Evolutionary conservation across 768 basidiomycete genomes (phyloP), one percentile per base, ranked within the genome.

Genomic region (Mycena latifolia): DNA sequence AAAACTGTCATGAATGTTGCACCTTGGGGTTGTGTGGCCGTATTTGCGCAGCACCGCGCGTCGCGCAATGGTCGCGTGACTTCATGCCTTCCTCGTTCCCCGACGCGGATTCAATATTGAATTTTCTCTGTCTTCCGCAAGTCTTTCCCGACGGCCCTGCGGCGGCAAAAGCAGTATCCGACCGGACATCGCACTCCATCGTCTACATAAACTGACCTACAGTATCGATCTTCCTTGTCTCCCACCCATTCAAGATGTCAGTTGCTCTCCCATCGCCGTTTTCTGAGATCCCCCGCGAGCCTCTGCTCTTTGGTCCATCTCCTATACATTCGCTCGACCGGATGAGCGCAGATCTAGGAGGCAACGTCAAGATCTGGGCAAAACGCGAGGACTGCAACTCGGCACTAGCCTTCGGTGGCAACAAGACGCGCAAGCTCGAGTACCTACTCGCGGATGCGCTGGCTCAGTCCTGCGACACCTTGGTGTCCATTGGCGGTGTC

Each of bases 341-440:
- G 3, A 72, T 74, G 55, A 69, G 64, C 18, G 66, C 63, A 20
- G 72, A 70, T 46, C 66, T 74, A 8, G 68, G 72, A 17, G 70
- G 66, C 11, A 61, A 62, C 25, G 72, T 73, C 39, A 45, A 63
- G 33, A 59, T 74, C 55, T 74, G 67, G 61, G 73, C 73, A 3
- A 74, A 74, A 45, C 70, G 73, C 55, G 73, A 74, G n/a, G 73
- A 74, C 52, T 73, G 72, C 52, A 74, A 74, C 59, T 71, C 72
- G 18, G 70, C 41, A 0, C 63, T 74, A 2, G 72, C 73, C 2
- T 72, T 70, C 24, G 73, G 72, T 14, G 73, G 73, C 1, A 74
- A 74, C 72, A 73, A 74, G 67, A 73, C 71, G 20, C 64, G 74
- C 8, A 74, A 74, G 45, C 67, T 74, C 46, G 72, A 73, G 47